A percentile compares a stretch with the other conserved stretches of the same genome.
These are phyloP conservation scores for Artemisia argyi DNA, from an alignment of 129 eudicot genomes.

Conservation along the genomic window DNA sequence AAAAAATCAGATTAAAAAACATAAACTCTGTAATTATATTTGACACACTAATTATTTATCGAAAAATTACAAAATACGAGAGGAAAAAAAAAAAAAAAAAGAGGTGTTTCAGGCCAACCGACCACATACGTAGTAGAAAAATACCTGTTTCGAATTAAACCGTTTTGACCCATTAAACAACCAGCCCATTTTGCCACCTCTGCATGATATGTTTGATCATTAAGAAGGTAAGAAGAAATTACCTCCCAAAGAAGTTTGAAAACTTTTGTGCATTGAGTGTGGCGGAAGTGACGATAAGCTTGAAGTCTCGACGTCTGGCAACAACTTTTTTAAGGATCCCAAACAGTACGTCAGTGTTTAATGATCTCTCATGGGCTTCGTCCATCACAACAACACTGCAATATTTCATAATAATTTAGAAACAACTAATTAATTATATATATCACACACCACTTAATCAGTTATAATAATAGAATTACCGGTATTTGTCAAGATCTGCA, in stretches of 20 bases:
- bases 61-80: not conserved
- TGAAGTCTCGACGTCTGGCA: constrained; percentile 70
- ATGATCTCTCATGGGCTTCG: constrained; percentile 79
- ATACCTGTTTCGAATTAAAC: not conserved
- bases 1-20: no score
- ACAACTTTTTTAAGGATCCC: constrained; percentile 75
- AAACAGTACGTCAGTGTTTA: constrained; percentile 65
- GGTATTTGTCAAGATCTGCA: constrained; percentile 71
- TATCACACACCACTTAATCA: not conserved
- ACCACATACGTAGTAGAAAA: no score
- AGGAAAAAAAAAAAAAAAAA: no score
- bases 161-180: not conserved
- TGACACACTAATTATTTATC: not conserved
- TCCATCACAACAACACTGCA: constrained; percentile 72
- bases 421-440: not conserved
- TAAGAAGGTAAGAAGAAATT: not conserved
- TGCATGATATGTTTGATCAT: not conserved
- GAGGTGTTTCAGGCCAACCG: no score
- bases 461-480: constrained; percentile 35
- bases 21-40: no score
- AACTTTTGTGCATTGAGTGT: constrained; percentile 71
- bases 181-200: constrained; percentile 1
- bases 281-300: constrained; percentile 77
- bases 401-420: constrained; percentile 12
- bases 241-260: constrained; percentile 73